Evolutionary conservation across 805 yeast genomes (phyloP), one percentile per base, ranked within the genome.

Genomic region (Hanseniaspora hatyaiensis): DNA sequence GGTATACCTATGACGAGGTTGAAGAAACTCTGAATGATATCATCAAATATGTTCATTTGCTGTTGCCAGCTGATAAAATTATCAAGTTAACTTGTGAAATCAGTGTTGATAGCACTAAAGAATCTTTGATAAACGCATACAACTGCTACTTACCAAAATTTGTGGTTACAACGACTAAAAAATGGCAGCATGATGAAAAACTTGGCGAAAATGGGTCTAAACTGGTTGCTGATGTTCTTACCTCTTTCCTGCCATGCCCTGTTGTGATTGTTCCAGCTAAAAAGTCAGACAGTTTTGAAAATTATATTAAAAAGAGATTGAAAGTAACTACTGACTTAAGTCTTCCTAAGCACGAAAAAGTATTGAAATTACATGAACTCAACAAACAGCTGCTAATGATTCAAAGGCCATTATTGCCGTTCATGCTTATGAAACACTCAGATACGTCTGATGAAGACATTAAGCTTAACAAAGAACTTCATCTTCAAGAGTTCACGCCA

Each of bases 11-110:
- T 18, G 51, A 50, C 8, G 52, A 42, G 16, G 55, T 63, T 19
- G 52, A 55, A 23, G 48, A 53, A 2, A 56, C 53, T 31, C 38
- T 61, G 33, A 47, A 54, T 20, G 54, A 58, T 40, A 52, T 62
- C 4, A 53, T 53, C 34, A 52, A 52, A 15, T 58, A 57, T 51
- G 56, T 56, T 19, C 49, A 53, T 8, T 46, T 56, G 8, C 19
- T 60, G 3, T 28, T 52, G 37, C 55, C 57, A 38, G 20, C 50
- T 44, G 44, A 57, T 20, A 56, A 55, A 31, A 50, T 57, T 6
- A 52, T 63, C n/a, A 63, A 62, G 42, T 47, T 62, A 12, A 61
- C 65, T 3, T 59, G 62, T 18, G 67, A 62, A 39, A 53, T 62
- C n/a, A 56, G 57, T 2, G 40, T 63, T 12, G 66, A 63, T 9